Base-by-base conservation (phyloP, 331 rosid species). In the Acacia pycnantha region DNA sequence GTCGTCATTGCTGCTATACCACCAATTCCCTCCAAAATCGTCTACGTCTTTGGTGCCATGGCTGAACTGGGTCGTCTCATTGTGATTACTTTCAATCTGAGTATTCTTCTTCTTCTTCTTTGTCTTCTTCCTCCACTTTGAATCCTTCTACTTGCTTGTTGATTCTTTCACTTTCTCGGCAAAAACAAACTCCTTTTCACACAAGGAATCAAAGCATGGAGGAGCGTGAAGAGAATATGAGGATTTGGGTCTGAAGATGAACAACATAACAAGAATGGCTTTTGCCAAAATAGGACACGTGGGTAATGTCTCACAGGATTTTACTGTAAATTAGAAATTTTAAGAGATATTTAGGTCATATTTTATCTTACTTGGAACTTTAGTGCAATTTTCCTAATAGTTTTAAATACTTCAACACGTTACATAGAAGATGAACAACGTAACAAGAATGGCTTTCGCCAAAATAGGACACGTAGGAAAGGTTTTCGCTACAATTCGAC, bases 1-100 rank as follows among this genome's bases (percentile, higher is more conserved):
- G 19, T 70, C 94, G 16, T 90, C 95, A 18, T 89, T 93, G 73
- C 92, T 92, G 84, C 94, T 93, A 59, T 86, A 92, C 97, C 96
- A 92, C 91, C 92, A 88, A 37, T 89, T 82, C 0, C 93, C 87
- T 50, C 87, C 86, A 73, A 87, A 88, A 71, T 75, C 88, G 65
- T 77, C 87, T 4, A 83, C 26, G 43, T 90, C 97, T 77, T 85
- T 79, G 10, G 94, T 85, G 35, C 92, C 82, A 0, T 89, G 84
- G 67, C 84, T 85, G 40, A 95, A 85, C 0, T 92, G 89, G 74
- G 86, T 84, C 11, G 84, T 10, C 8, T 91, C 93, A 33, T 82
- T 84, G 29, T 66, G 70, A 53, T 77, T 80, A 71, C 9, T 79
- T 82, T 74, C 89, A 81, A 70, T 76, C 54, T 77, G 88, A 73